These are phyloP conservation scores for Dendrothele bispora DNA, from an alignment of 768 basidiomycete genomes.

Conservation along the genomic window DNA sequence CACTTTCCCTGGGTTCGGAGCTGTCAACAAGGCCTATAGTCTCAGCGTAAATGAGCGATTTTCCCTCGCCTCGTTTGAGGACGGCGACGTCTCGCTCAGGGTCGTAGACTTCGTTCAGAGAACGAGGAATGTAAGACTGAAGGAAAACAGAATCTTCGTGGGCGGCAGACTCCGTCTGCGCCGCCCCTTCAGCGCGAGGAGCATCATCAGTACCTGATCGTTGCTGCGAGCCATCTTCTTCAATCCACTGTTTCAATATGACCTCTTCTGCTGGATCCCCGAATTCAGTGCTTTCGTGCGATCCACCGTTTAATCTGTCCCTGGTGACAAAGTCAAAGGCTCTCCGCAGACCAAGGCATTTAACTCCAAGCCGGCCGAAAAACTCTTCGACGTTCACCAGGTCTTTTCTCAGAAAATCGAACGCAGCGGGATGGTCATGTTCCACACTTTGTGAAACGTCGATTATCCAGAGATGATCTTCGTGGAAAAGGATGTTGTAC, in stretches of 20 bases:
- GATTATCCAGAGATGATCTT: constrained; percentile 84
- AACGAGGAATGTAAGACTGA: constrained; percentile 89
- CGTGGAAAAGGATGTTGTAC: constrained; percentile 93
- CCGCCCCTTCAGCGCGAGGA: constrained; percentile 12
- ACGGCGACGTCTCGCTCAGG: constrained; percentile 89
- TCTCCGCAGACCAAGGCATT: constrained; percentile 73
- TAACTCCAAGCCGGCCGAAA: constrained; percentile 75
- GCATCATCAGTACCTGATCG: constrained; percentile 10
- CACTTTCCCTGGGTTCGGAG: constrained; percentile 6
- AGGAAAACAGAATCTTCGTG: constrained; percentile 91
- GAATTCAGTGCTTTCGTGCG: constrained; percentile 27
- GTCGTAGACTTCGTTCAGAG: constrained; percentile 89
- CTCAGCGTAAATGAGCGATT: constrained; percentile 81
- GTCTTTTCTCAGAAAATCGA: constrained; percentile 93
- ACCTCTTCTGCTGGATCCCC: constrained; percentile 30
- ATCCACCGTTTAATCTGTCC: constrained; percentile 40
- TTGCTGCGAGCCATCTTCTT: constrained; percentile 11
- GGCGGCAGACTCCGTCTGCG: constrained; percentile 19
- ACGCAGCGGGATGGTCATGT: constrained; percentile 94
- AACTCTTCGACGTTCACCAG: constrained; percentile 93
- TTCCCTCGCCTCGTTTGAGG: constrained; percentile 67
- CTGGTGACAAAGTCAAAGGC: constrained; percentile 89
- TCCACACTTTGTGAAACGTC: constrained; percentile 99
- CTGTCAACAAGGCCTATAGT: constrained; percentile 75
- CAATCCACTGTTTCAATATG: constrained; percentile 49